Evolutionary conservation across 2,329 filamentous ascomycete genomes (phyloP).

Genomic region (Phialocephala sp.): DNA sequence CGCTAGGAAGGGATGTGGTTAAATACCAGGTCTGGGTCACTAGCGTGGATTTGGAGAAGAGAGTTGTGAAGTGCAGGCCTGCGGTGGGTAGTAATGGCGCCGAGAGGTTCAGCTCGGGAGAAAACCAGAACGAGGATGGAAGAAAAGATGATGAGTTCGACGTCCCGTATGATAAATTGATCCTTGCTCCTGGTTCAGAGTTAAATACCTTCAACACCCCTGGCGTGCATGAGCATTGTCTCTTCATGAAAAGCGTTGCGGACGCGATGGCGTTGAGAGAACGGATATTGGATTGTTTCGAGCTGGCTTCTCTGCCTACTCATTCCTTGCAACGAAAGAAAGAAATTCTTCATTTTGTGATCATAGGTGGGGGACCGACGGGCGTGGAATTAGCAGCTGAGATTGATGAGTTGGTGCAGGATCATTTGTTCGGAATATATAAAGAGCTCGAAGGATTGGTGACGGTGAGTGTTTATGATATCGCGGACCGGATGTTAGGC

Average conservation of each 20-base stretch:
- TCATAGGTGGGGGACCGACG: constrained; percentile 74
- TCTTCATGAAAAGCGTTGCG: constrained; percentile 81
- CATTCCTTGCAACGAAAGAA: constrained; percentile 58
- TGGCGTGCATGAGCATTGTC: constrained; percentile 79
- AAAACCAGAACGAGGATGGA: constrained; percentile 24
- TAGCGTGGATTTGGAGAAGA: constrained; percentile 46
- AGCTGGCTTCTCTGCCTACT: constrained; percentile 68
- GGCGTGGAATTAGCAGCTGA: constrained; percentile 76
- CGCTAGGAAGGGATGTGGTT: constrained; percentile 35
- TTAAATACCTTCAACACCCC: constrained; percentile 77
- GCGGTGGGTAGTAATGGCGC: constrained; percentile 39
- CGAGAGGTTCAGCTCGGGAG: constrained; percentile 16
- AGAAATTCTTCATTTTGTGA: constrained; percentile 72
- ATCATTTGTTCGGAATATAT: constrained; percentile 69
- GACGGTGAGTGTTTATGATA: constrained; percentile 75
- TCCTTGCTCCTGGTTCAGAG: constrained; percentile 49
- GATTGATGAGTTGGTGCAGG: constrained; percentile 72
- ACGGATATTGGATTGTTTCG: constrained; percentile 68
- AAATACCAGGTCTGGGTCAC: constrained; percentile 50
- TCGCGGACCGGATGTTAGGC: constrained; percentile 72
- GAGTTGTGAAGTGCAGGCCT: constrained; percentile 45
- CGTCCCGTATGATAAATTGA: constrained; percentile 49
- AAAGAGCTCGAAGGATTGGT: constrained; percentile 62
- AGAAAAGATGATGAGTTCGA: constrained; percentile 41
- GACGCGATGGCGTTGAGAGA: constrained; percentile 74